A percentile compares a stretch with the other conserved stretches of the same genome.
phyloP scores from a whole-genome alignment of 352 stramenopile genomes.

The Aphanomyces cochlioides region DNA sequence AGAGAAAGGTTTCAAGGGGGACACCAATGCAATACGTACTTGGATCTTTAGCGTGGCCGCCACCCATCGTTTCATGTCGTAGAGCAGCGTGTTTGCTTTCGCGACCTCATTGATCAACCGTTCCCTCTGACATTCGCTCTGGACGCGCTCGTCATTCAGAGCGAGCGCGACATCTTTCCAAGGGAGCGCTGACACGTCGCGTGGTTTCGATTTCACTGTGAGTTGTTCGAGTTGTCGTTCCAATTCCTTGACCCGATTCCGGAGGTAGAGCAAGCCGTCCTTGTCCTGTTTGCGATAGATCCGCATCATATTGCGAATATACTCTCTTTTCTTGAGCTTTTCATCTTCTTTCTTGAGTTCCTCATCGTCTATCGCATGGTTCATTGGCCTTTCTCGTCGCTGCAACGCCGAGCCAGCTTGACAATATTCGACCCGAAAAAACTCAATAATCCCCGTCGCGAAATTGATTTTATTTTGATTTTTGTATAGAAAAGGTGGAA shows the following conservation, averaged over 20 bases:
- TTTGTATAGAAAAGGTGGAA: too few species aligned
- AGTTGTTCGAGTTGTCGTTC: background rate
- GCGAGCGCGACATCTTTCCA: background rate
- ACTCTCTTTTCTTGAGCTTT: background rate
- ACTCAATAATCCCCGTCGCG: too few species aligned
- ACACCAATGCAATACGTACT: background rate
- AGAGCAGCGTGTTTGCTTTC: background rate
- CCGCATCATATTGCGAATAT: constrained; percentile 1
- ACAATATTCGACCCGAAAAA: too few species aligned
- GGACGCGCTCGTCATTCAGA: background rate
- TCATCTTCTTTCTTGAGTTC: background rate
- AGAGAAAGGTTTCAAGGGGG: too few species aligned
- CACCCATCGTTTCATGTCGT: background rate
- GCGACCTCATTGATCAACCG: background rate
- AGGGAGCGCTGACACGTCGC: background rate
- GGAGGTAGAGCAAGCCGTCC: background rate
- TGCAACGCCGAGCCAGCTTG: too few species aligned
- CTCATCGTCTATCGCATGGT: background rate
- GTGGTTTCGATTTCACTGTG: background rate
- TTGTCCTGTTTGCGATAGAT: background rate
- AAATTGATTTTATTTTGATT: too few species aligned
- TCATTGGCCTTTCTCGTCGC: too few species aligned
- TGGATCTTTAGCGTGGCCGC: background rate
- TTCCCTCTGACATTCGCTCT: background rate
- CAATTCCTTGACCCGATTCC: background rate